phyloP scores from a whole-genome alignment of 306 rosid genomes.

The Medicago arabica region DNA sequence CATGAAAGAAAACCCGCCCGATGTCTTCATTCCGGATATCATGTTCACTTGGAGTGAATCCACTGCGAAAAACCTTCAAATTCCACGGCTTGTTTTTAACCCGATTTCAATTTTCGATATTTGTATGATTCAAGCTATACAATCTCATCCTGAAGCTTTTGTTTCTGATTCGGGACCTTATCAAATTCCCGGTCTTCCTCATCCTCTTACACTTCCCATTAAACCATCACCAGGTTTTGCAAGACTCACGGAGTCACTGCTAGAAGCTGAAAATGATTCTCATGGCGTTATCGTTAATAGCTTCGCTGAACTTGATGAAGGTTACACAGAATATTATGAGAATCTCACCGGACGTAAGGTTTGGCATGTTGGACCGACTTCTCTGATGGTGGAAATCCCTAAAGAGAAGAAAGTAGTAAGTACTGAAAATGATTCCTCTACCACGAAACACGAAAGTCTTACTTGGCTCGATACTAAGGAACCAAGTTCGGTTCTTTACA shows the following conservation, averaged over 20 bases:
- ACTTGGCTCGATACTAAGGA: conserved; percentile 38
- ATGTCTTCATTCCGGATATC: conserved; percentile 41
- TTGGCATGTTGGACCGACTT: conserved; percentile 53
- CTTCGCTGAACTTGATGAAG: conserved; percentile 42
- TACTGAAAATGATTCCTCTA: not conserved
- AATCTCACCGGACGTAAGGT: conserved; percentile 35
- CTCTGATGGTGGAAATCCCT: conserved; percentile 26
- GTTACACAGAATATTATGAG: conserved; percentile 40
- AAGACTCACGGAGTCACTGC: not conserved
- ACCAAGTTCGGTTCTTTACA: conserved; percentile 33
- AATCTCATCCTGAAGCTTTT: conserved; percentile 10
- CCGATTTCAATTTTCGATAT: conserved; percentile 37
- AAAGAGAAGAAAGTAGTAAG: not conserved
- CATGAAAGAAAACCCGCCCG: conserved; percentile 23
- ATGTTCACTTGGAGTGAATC: conserved; percentile 43
- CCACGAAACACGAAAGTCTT: conserved; percentile 7
- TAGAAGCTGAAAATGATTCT: conserved; percentile 36
- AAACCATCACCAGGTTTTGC: conserved; percentile 34
- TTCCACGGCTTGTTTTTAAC: conserved; percentile 46
- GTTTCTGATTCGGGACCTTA: conserved; percentile 24
- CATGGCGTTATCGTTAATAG: conserved; percentile 45
- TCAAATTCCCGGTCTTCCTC: conserved; percentile 41
- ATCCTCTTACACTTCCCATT: conserved; percentile 23
- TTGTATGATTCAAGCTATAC: conserved; percentile 38
- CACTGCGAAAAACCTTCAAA: not conserved